Percentiles rank a stretch among this genome's conserved stretches.
Conservation (phyloP, 345 rosid species). For the Salix caprea region DNA sequence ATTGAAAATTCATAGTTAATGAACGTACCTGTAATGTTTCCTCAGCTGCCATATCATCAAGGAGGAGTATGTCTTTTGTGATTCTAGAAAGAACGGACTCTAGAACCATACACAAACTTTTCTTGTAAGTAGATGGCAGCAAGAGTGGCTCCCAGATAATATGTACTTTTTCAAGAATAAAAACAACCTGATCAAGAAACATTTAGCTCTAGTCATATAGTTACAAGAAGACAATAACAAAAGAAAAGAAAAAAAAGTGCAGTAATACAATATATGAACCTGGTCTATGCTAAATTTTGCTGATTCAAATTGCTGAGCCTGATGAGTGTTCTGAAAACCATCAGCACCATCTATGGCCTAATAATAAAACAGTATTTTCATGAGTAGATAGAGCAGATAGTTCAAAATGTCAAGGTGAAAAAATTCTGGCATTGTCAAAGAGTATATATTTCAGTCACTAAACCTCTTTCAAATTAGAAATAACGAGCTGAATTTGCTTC, state of each 20-base stretch:
- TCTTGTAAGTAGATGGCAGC: conserved; percentile 67
- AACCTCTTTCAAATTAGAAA: conserved; percentile 74
- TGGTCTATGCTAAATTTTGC: conserved; percentile 86
- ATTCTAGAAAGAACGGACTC: conserved; percentile 80
- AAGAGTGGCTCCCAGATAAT: conserved; percentile 92
- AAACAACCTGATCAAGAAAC: conserved; percentile 54
- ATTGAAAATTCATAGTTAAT: neutral
- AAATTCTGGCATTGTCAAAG: too few relatives aligned
- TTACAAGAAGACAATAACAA: conserved; percentile 7
- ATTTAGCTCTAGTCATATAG: conserved; percentile 7
- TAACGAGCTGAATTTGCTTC: conserved; percentile 69
- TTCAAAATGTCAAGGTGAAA: neutral
- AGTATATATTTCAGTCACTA: conserved; percentile 2
- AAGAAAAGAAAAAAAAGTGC: neutral
- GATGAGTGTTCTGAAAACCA: conserved; percentile 93
- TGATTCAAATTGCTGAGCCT: conserved; percentile 71
- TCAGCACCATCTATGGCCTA: conserved; percentile 89
- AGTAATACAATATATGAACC: conserved; percentile 37
- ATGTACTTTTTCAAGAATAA: conserved; percentile 85
- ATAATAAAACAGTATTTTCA: conserved; percentile 13
- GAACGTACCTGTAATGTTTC: conserved; percentile 77
- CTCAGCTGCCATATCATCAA: conserved; percentile 97
- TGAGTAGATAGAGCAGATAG: neutral
- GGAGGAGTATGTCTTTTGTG: conserved; percentile 62
- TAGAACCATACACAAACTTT: conserved; percentile 73